A percentile compares a stretch with the other conserved stretches of the same genome.
These are phyloP conservation scores for Heritiera littoralis DNA, from an alignment of 345 rosid genomes.

Conservation along the genomic window DNA sequence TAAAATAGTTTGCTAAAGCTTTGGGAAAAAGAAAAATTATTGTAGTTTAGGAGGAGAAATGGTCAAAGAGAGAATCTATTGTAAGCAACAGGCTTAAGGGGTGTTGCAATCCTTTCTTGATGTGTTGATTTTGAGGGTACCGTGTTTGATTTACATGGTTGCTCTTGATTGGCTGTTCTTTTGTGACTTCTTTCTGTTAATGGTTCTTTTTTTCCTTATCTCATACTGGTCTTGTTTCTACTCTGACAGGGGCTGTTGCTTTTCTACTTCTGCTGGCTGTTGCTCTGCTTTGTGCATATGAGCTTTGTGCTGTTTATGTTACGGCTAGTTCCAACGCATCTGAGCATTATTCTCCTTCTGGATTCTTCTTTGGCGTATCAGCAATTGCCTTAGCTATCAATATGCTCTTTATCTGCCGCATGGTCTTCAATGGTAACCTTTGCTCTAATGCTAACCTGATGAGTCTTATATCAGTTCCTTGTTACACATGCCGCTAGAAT, in stretches of 20 bases:
- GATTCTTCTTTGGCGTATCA: constrained; percentile 98
- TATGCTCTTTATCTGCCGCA: constrained; percentile 97
- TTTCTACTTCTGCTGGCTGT: constrained; percentile 96
- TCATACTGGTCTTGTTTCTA: constrained; percentile 27
- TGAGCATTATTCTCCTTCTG: constrained; percentile 91
- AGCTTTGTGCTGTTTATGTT: constrained; percentile 96
- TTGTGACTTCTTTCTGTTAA: background rate
- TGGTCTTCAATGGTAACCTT: constrained; percentile 94
- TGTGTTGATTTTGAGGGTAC: background rate
- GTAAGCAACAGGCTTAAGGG: background rate
- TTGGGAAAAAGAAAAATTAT: background rate
- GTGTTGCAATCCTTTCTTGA: background rate
- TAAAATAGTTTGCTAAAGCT: background rate
- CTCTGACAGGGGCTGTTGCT: constrained; percentile 84
- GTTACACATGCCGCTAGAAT: constrained; percentile 20
- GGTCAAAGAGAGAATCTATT: background rate
- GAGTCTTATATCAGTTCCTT: constrained; percentile 15
- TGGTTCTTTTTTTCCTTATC: background rate
- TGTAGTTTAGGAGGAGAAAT: constrained; percentile 4
- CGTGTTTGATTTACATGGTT: background rate
- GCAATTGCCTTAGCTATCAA: constrained; percentile 97
- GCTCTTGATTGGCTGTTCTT: constrained; percentile 1
- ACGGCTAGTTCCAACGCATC: constrained; percentile 88
- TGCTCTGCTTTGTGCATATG: constrained; percentile 91
- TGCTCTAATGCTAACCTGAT: constrained; percentile 22